Evolutionary conservation across 768 basidiomycete species (phyloP), one percentile per base, ranked within the genome.

Genomic region (Mrakia hoshinonis): DNA sequence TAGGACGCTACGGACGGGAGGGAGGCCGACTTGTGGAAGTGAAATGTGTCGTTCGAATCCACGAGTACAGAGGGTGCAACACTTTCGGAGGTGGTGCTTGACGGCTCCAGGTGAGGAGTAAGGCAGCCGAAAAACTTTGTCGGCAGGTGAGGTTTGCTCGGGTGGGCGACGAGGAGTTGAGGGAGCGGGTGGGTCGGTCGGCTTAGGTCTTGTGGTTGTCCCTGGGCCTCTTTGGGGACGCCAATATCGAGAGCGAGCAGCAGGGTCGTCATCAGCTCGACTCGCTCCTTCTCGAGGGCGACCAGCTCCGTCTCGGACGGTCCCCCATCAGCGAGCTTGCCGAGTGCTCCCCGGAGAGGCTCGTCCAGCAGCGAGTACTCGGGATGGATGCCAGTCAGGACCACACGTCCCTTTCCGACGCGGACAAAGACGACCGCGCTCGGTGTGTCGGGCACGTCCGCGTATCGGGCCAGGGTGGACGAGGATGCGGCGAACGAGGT

Each of bases 21-120:
- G 22, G 36, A 29, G 12, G 51, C 63, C 26, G 48, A 58, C 36
- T 2, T 61, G 26, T 64, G 20, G 39, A 73, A 75, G 39, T 70
- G 67, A 12, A 79, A 70, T 43, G 83, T 85, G 77, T 96, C 90
- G 67, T 87, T 86, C 2, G 81, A 81, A 75, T 91, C 92, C 73
- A 84, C 79, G 74, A 91, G 82, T 0, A 82, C 68, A 46, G 76
- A 78, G 15, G 81, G 75, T 81, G 76, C 2, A 34, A 63, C 9
- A 18, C 7, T 43, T 43, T 15, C 43, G 43, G 43, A 6, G 15
- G 15, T 43, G 43, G 6, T 15, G 15, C 43, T 43, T 15, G 6
- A 7, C 7, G 43, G 15, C 43, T 43, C 43, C 6, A 43, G 15
- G 43, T 43, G 43, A 7, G 43, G 43, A 15, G 43, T 15, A 15